These are phyloP conservation scores for Diaporthe citriasiana DNA, from an alignment of 2,329 filamentous ascomycete genomes.

Conservation along the genomic window DNA sequence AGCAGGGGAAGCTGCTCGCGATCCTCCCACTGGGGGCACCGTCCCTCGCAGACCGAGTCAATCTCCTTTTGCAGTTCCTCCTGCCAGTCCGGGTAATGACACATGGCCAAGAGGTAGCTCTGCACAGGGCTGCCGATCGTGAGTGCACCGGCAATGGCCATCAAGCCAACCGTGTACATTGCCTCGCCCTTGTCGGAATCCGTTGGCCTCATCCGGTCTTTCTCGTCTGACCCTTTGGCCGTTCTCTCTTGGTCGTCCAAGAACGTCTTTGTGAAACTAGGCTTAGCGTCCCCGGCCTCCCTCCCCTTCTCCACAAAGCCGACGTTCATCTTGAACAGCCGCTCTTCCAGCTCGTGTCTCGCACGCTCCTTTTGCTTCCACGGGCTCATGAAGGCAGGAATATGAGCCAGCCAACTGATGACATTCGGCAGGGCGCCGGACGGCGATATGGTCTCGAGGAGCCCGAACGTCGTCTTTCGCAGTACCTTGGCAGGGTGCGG, in stretches of 20 bases:
- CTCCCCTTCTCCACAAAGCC: slow-evolving; percentile 53
- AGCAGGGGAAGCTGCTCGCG: slow-evolving; percentile 61
- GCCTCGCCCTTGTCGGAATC: slow-evolving; percentile 53
- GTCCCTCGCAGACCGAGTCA: slow-evolving; percentile 57
- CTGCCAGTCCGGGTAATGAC: slow-evolving; percentile 51
- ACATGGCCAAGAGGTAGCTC: slow-evolving; percentile 56
- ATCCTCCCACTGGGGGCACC: slow-evolving; percentile 63
- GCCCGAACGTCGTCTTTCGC: slow-evolving; percentile 60
- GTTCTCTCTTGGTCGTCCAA: slow-evolving; percentile 49
- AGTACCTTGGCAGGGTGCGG: slow-evolving; percentile 56
- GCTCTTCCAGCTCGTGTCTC: slow-evolving; percentile 56
- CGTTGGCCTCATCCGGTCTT: slow-evolving; percentile 48
- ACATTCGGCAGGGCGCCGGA: slow-evolving; percentile 60
- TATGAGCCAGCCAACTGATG: slow-evolving; percentile 54
- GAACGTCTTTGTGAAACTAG: slow-evolving; percentile 60
- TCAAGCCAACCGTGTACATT: slow-evolving; percentile 61
- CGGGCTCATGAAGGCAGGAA: slow-evolving; percentile 57
- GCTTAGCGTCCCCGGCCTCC: slow-evolving; percentile 51
- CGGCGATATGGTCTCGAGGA: slow-evolving; percentile 62
- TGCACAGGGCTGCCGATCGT: slow-evolving; percentile 62
- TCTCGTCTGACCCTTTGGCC: slow-evolving; percentile 44
- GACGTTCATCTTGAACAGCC: slow-evolving; percentile 55
- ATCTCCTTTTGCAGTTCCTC: slow-evolving; percentile 60
- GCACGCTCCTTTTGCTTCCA: slow-evolving; percentile 61
- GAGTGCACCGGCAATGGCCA: slow-evolving; percentile 62